These are phyloP conservation scores for Alternaria burnsii DNA, from an alignment of 2,329 filamentous ascomycete species.

Conservation along the genomic window DNA sequence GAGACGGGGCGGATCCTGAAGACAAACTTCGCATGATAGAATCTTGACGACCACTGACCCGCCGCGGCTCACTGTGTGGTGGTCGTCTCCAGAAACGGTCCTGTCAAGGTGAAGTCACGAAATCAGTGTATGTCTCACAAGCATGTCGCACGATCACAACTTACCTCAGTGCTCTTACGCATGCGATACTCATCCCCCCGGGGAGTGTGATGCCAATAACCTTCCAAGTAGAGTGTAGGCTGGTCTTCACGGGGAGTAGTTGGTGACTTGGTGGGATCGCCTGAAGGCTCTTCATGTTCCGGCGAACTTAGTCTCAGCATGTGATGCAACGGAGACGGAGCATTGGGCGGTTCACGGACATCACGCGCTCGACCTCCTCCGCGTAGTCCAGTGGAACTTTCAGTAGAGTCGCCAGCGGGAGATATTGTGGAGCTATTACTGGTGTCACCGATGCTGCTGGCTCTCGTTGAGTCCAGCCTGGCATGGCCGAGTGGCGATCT, in stretches of 20 bases:
- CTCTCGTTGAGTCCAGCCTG: slow-evolving; percentile 13
- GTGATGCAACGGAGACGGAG: slow-evolving; percentile 31
- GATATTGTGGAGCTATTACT: not conserved
- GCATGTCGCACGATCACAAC: no score
- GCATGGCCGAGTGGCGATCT: slow-evolving; percentile 8
- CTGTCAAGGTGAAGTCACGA: no score
- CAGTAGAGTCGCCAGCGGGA: slow-evolving; percentile 13
- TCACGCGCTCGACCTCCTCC: slow-evolving; percentile 19
- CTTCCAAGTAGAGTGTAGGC: slow-evolving; percentile 12
- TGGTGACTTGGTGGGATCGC: slow-evolving; percentile 8
- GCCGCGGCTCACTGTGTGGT: slow-evolving; percentile 34
- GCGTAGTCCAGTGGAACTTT: slow-evolving; percentile 26
- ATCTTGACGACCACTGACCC: slow-evolving; percentile 13
- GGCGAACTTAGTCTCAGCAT: slow-evolving; percentile 24
- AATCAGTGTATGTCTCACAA: no score
- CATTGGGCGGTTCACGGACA: slow-evolving; percentile 17
- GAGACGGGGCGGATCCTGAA: slow-evolving; percentile 30
- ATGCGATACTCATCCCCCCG: slow-evolving; percentile 2
- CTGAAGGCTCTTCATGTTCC: slow-evolving; percentile 5
- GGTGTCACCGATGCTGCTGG: slow-evolving; percentile 19
- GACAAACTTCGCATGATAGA: slow-evolving; percentile 32
- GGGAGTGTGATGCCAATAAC: slow-evolving; percentile 19
- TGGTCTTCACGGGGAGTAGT: not conserved
- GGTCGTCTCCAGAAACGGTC: no score
- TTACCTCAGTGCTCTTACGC: slow-evolving; percentile 1